Conservation (phyloP, 1,139 yeast species). For the Hemisphaericaspora xylanilytica region DNA sequence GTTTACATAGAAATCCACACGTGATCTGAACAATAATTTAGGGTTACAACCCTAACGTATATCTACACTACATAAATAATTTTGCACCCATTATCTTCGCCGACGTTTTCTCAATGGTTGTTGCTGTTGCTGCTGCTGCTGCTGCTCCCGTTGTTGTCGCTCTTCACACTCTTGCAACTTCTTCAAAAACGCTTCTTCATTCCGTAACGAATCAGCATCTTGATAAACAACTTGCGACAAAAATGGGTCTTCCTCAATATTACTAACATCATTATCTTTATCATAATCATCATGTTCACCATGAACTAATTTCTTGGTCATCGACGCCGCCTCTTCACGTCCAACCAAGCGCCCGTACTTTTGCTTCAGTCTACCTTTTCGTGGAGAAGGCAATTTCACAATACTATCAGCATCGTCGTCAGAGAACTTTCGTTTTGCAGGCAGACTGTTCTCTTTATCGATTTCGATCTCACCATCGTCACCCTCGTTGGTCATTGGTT, state of each 20-base stretch:
- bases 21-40: not conserved
- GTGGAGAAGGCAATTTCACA: conserved; percentile 40
- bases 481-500: not conserved
- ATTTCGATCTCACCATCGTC: conserved; percentile 5
- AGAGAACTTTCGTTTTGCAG: not conserved
- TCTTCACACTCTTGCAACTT: conserved; percentile 19
- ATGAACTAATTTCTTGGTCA: conserved; percentile 8
- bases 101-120: conserved; percentile 3
- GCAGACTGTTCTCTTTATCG: conserved; percentile 1
- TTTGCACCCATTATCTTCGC: conserved; percentile 1
- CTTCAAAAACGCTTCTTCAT: conserved; percentile 25
- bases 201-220: conserved; percentile 26
- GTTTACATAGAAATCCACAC: not conserved
- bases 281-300: conserved; percentile 4
- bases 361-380: conserved; percentile 30
- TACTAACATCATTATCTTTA: conserved; percentile 13
- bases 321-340: conserved; percentile 11
- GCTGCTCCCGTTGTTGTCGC: not conserved
- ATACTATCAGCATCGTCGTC: conserved; percentile 5
- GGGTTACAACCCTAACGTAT: conserved; percentile 9
- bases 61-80: not conserved
- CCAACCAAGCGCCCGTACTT: conserved; percentile 35
- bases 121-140: too few relatives aligned
- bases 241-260: conserved; percentile 22
- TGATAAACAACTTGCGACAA: conserved; percentile 33